These are phyloP conservation scores for Arthonia radiata DNA, from an alignment of 495 filamentous ascomycete genomes.

Conservation along the genomic window DNA sequence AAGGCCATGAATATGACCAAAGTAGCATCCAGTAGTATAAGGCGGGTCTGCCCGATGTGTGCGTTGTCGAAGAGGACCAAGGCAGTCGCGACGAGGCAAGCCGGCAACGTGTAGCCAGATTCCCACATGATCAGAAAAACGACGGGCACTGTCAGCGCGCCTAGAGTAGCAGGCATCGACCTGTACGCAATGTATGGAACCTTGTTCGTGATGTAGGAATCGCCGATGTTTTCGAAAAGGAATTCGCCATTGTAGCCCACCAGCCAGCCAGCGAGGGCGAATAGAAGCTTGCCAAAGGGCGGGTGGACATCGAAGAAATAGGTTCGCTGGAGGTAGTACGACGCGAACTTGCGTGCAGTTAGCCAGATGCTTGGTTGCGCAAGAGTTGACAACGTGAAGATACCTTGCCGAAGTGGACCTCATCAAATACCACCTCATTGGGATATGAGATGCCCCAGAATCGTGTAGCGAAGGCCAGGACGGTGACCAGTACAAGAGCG, in stretches of 20 bases:
- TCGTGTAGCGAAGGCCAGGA: slow-evolving; percentile 65
- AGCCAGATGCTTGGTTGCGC: slow-evolving; percentile 7
- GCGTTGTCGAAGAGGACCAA: slow-evolving; percentile 93
- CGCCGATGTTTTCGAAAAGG: slow-evolving; percentile 96
- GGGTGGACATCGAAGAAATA: slow-evolving; percentile 99
- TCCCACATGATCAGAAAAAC: slow-evolving; percentile 99
- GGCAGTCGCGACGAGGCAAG: slow-evolving; percentile 62
- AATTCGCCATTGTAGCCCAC: slow-evolving; percentile 89
- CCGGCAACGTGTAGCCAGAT: slow-evolving; percentile 86
- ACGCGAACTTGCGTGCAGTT: slow-evolving; percentile 53
- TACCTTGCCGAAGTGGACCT: slow-evolving; percentile 99
- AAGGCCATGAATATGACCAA: slow-evolving; percentile 89
- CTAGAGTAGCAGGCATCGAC: slow-evolving; percentile 75
- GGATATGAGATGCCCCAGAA: slow-evolving; percentile 92
- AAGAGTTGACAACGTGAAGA: slow-evolving; percentile 17
- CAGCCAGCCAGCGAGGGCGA: slow-evolving; percentile 90
- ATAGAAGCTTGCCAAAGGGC: slow-evolving; percentile 75
- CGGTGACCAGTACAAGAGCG: slow-evolving; percentile 50
- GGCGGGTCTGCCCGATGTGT: slow-evolving; percentile 84
- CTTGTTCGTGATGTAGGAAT: slow-evolving; percentile 91
- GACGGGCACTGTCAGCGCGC: slow-evolving; percentile 79
- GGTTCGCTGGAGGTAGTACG: slow-evolving; percentile 87
- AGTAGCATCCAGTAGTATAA: slow-evolving; percentile 88
- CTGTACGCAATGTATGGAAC: slow-evolving; percentile 93
- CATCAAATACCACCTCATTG: slow-evolving; percentile 93